These are phyloP conservation scores for Boletus tomentosulus DNA, from an alignment of 768 basidiomycete species.

Conservation along the genomic window DNA sequence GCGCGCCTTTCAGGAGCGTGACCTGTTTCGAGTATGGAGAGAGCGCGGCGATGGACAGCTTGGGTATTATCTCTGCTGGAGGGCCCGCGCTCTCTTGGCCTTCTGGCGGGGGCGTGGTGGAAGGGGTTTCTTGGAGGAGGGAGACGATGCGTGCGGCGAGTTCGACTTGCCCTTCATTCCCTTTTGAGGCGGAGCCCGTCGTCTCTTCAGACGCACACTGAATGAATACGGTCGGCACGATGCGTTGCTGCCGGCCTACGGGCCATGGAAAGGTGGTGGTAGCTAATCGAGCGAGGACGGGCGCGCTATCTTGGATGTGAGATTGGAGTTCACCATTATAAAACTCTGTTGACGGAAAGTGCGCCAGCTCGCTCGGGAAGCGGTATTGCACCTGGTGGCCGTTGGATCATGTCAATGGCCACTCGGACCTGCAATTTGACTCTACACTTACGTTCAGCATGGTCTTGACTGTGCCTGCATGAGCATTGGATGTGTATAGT, in stretches of 20 bases:
- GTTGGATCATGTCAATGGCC: background rate
- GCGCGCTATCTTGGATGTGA: constrained; percentile 36
- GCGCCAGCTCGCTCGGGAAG: constrained; percentile 53
- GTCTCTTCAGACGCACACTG: constrained; percentile 57
- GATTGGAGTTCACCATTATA: constrained; percentile 53
- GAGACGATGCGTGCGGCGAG: constrained; percentile 45
- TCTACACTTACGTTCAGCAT: constrained; percentile 51
- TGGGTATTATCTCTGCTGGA: background rate
- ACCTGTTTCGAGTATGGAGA: constrained; percentile 62
- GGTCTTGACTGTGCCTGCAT: constrained; percentile 43
- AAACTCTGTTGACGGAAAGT: constrained; percentile 61
- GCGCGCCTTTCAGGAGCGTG: constrained; percentile 38
- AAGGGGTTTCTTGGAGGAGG: constrained; percentile 29
- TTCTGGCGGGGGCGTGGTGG: background rate
- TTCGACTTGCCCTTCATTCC: constrained; percentile 55
- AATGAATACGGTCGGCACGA: constrained; percentile 55
- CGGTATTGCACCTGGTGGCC: constrained; percentile 53
- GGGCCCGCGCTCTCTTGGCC: background rate
- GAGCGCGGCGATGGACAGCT: constrained; percentile 26
- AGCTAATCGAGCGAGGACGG: constrained; percentile 36
- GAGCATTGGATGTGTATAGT: constrained; percentile 40
- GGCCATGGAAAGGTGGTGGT: constrained; percentile 59
- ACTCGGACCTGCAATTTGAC: background rate
- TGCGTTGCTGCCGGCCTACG: constrained; percentile 13
- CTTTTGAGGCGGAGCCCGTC: constrained; percentile 55